Evolutionary conservation across 148 eudicot genomes (phyloP).

Genomic region (Agrostemma githago): DNA sequence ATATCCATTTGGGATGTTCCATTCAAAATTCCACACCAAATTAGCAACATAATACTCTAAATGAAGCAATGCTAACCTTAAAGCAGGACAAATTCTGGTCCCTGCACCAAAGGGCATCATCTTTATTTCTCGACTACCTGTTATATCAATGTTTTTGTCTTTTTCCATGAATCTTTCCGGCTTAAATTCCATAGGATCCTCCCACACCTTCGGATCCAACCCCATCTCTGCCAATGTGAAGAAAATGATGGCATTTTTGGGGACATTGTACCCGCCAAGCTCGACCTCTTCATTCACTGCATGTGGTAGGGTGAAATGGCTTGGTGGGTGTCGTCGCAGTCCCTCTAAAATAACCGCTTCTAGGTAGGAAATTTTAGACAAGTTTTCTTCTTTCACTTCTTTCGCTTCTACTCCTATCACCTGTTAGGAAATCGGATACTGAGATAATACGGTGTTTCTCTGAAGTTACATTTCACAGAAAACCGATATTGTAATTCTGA

Average conservation of each 20-base stretch:
- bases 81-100: constrained; percentile 55
- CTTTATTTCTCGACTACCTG: constrained; percentile 53
- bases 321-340: constrained; percentile 65
- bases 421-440: neutral
- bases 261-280: constrained; percentile 45
- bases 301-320: constrained; percentile 54
- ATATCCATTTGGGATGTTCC: constrained; percentile 34
- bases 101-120: constrained; percentile 83
- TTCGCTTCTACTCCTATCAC: constrained; percentile 25
- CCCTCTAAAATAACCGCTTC: constrained; percentile 62
- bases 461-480: no score
- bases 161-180: constrained; percentile 51
- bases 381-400: constrained; percentile 38
- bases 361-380: constrained; percentile 43
- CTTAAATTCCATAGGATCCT: constrained; percentile 51
- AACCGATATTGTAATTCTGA: no score
- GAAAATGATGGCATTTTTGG: constrained; percentile 36
- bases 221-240: constrained; percentile 64
- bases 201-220: constrained; percentile 53
- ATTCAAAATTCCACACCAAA: constrained; percentile 50
- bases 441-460: no score
- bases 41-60: constrained; percentile 59
- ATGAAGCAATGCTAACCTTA: constrained; percentile 49
- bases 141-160: constrained; percentile 31
- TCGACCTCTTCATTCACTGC: constrained; percentile 39